Evolutionary conservation across 2,329 filamentous ascomycete genomes (phyloP).

Genomic region (Diaporthe sp.): DNA sequence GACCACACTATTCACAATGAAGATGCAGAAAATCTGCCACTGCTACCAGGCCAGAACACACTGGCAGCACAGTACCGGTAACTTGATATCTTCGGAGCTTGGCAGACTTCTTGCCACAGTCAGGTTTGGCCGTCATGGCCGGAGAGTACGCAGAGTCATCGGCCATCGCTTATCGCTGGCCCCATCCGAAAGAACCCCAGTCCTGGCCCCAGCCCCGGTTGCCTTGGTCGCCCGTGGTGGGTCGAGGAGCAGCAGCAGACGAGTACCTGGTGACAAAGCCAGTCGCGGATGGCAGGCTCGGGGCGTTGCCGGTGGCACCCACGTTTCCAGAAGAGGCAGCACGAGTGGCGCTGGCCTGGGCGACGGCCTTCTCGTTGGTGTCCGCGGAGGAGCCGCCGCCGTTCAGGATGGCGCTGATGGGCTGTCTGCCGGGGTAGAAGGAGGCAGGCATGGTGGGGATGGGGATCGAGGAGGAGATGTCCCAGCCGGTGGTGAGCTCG

Average conservation of each 20-base stretch:
- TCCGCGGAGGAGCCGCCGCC: conserved; percentile 15
- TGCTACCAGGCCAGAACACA: background rate
- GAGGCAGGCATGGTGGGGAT: conserved; percentile 40
- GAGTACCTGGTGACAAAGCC: conserved; percentile 5
- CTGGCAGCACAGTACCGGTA: background rate
- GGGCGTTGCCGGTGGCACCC: background rate
- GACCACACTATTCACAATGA: background rate
- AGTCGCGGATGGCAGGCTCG: conserved; percentile 7
- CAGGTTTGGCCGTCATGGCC: background rate
- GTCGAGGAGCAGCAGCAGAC: conserved; percentile 21
- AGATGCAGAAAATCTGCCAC: background rate
- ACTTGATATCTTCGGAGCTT: background rate
- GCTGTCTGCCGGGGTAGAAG: conserved; percentile 39
- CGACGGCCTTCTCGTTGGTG: conserved; percentile 13
- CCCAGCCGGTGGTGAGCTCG: conserved; percentile 37
- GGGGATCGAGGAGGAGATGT: conserved; percentile 36
- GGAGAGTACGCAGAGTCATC: background rate
- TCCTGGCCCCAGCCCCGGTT: conserved; percentile 19
- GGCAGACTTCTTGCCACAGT: background rate
- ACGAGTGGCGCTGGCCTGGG: conserved; percentile 3
- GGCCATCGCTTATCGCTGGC: background rate
- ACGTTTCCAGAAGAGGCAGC: background rate
- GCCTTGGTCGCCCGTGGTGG: background rate
- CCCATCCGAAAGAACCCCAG: conserved; percentile 18
- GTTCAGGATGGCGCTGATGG: conserved; percentile 39